Evolutionary conservation across 2,329 filamentous ascomycete species (phyloP), one percentile per base, ranked within the genome.

Genomic region (Pseudogymnoascus sp.): DNA sequence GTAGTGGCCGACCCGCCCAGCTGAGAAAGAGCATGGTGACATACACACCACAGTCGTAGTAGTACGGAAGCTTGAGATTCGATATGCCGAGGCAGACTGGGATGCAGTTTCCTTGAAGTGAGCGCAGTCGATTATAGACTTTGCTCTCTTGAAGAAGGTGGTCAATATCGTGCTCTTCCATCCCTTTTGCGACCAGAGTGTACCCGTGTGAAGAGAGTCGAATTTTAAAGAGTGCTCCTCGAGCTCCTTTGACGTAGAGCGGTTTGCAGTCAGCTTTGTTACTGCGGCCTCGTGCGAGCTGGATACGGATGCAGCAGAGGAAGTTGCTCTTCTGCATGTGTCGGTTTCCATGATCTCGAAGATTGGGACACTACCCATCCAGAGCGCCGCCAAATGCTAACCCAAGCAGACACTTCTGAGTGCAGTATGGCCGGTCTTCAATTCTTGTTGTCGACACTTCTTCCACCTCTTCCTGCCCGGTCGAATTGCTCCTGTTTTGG

Each of bases 11-110:
- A 69, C 61, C 71, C 34, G 67, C 73, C 69, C 67, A 78, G 67
- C 74, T 74, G 11, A 77, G 69, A 57, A 78, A 72, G 64, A 78
- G 64, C 39, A 78, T 73, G 65, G 75, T 66, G 13, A 39, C 31
- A 63, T 68, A 75, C 1, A 74, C 68, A 61, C 72, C 64, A 62
- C 72, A 62, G 62, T 76, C 64, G 62, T 71, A 74, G 51, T 75
- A 73, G 60, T 72, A 75, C 3, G 71, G 73, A 51, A 68, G 57
- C n/a, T 69, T 60, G 25, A 77, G 67, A 43, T 74, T 65, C 41
- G 72, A 64, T 3, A 63, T 68, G 23, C 76, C 74, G 13, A 78
- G 71, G 48, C 70, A 78, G 2, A 78, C 71, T 1, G 76, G 76
- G 19, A 77, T 63, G 63, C 69, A 37, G 28, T 68, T 69, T 16